phyloP scores from a whole-genome alignment of 1,284 basidiomycete species.

The Pseudozyma tsukubaensis region DNA sequence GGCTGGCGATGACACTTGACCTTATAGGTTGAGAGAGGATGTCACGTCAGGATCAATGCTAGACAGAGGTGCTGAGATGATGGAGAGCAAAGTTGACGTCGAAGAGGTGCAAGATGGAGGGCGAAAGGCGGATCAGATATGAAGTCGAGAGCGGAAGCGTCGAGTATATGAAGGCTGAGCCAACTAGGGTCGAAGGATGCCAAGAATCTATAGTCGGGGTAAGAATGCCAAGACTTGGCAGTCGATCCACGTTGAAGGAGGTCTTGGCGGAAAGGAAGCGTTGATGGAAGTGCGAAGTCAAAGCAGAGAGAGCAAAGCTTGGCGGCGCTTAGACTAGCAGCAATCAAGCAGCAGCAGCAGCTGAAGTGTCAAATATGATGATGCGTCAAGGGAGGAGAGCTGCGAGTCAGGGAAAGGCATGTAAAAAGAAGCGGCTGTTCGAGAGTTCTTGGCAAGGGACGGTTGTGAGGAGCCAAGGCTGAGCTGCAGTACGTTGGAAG shows the following conservation, averaged over 20 bases:
- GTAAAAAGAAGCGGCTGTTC: slow-evolving; percentile 8
- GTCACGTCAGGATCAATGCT: no score
- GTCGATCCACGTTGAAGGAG: slow-evolving; percentile 39
- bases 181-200: slow-evolving; percentile 10
- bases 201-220: slow-evolving; percentile 42
- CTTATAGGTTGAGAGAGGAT: no score
- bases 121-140: not conserved
- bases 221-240: slow-evolving; percentile 45
- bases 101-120: slow-evolving; percentile 2
- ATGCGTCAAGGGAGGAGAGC: slow-evolving; percentile 4
- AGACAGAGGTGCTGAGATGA: not conserved
- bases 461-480: not conserved
- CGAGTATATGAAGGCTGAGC: slow-evolving; percentile 43
- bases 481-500: no score
- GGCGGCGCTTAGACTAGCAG: slow-evolving; percentile 2
- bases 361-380: not conserved
- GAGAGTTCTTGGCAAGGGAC: slow-evolving; percentile 24
- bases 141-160: not conserved
- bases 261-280: not conserved
- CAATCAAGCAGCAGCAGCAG: no score
- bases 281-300: not conserved
- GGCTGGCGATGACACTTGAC: no score
- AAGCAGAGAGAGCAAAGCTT: slow-evolving; percentile 3
- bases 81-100: slow-evolving; percentile 6
- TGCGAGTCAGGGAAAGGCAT: slow-evolving; percentile 1